These are phyloP conservation scores for Osmozyma mogii DNA, from an alignment of 805 yeast species.

Conservation along the genomic window DNA sequence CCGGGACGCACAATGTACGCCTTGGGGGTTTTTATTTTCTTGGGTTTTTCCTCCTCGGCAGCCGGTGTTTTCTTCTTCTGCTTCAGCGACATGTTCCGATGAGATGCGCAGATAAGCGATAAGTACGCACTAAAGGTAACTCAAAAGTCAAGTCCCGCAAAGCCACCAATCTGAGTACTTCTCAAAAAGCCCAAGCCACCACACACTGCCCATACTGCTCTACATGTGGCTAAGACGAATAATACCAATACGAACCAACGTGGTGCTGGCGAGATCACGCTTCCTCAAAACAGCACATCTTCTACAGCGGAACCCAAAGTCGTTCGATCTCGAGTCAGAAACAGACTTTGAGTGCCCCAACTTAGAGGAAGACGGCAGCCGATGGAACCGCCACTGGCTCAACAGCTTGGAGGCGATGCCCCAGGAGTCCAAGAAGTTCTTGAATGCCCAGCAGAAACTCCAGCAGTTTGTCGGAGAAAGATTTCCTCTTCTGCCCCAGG, in stretches of 20 bases:
- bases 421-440: slow-evolving; percentile 5
- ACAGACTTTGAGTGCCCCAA: too few relatives aligned
- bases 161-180: too few relatives aligned
- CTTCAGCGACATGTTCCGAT: slow-evolving; percentile 18
- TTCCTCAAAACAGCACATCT: too few relatives aligned
- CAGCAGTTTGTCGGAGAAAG: slow-evolving; percentile 19
- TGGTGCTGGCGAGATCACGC: too few relatives aligned
- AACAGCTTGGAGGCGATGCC: too few relatives aligned
- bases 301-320: too few relatives aligned
- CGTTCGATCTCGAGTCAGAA: too few relatives aligned
- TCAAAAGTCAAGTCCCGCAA: background rate
- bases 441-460: slow-evolving; percentile 12
- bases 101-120: slow-evolving; percentile 7
- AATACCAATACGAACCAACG: too few relatives aligned
- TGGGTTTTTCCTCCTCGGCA: slow-evolving; percentile 14
- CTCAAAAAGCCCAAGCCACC: too few relatives aligned
- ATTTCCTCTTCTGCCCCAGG: slow-evolving; percentile 18
- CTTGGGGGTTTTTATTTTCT: slow-evolving; percentile 34
- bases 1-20: slow-evolving; percentile 33
- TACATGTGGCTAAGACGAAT: too few relatives aligned
- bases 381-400: too few relatives aligned
- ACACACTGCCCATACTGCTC: background rate
- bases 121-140: background rate
- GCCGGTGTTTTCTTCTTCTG: slow-evolving; percentile 18
- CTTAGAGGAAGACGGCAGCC: too few relatives aligned